These are phyloP conservation scores for Pseudonitzschia multistriata DNA, from an alignment of 108 stramenopile species.

Conservation along the genomic window DNA sequence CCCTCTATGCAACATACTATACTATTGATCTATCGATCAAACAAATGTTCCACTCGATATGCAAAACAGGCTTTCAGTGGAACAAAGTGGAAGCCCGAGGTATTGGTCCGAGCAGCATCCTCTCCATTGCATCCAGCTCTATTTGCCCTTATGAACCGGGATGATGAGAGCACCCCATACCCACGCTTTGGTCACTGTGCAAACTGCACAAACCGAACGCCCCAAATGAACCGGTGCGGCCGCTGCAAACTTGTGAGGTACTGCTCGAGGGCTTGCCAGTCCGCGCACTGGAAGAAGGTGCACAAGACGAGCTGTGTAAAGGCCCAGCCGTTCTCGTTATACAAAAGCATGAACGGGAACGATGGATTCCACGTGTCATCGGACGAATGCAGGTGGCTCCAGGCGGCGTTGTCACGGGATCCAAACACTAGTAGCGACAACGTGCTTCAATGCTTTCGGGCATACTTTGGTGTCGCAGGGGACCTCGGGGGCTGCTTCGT, in stretches of 20 bases:
- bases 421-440: neutral
- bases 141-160: slow-evolving; percentile 4
- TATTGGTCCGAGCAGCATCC: neutral
- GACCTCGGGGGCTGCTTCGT: slow-evolving; percentile 33
- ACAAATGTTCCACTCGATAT: neutral
- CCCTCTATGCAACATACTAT: neutral
- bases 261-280: slow-evolving; percentile 28
- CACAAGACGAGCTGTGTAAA: slow-evolving; percentile 24
- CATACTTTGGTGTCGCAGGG: slow-evolving; percentile 15
- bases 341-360: slow-evolving; percentile 20
- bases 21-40: neutral
- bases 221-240: slow-evolving; percentile 3
- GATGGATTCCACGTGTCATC: slow-evolving; percentile 27
- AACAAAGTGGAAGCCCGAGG: slow-evolving; percentile 9
- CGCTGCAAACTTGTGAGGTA: slow-evolving; percentile 24
- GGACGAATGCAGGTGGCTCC: slow-evolving; percentile 20
- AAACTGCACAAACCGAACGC: slow-evolving; percentile 11
- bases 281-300: slow-evolving; percentile 26
- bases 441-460: slow-evolving; percentile 9
- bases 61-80: slow-evolving; percentile 18
- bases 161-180: slow-evolving; percentile 7
- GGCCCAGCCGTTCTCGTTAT: slow-evolving; percentile 13
- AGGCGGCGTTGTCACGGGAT: neutral
- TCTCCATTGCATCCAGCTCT: slow-evolving; percentile 1
- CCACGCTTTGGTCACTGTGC: slow-evolving; percentile 30